Base-by-base conservation (phyloP, 495 filamentous ascomycete genomes). In the Tuber indicum region DNA sequence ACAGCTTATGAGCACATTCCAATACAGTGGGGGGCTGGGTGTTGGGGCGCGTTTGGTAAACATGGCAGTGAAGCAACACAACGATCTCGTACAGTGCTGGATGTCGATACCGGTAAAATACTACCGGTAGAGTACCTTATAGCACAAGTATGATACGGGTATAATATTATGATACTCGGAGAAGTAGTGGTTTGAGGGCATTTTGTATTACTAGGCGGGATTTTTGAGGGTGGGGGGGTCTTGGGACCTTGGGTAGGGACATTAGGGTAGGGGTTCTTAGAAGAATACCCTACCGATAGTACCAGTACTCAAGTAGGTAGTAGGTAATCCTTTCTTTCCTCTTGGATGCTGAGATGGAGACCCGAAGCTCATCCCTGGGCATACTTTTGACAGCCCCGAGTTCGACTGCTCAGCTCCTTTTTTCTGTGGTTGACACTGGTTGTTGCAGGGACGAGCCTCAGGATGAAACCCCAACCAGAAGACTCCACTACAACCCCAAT, bases 391-490 rank as follows among this genome's bases (percentile, higher is more conserved):
- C 58, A 36, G 58, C 32, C 16, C 32, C n/a, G 14, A 66, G 26
- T 26, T 8, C 58, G 12, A 32, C 58, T 17, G 14, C 58, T n/a
- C 12, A 3, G n/a, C 52, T 62, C 52, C 52, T 32, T 62, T 62
- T 62, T 32, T 10, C 1, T 36, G 26, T 36, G 12, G 58, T 66
- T 66, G 26, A 66, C 58, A 36, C 58, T 36, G 14, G 58, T 19
- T 66, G 23, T 74, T 26, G 36, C 78, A 80, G 47, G 77, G 78
- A 80, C 75, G 75, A 80, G 74, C 74, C 49, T 80, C 78, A 80
- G 78, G 74, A 62, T 80, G 78, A 80, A 80, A 80, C 78, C 77
- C 77, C 77, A 80, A 79, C 77, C 58, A 71, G 72, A 73, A 75
- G 78, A 62, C 52, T 71, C 58, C 58, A 66, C 26, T 19, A 17